Conservation (phyloP, 805 yeast species). For the Jamesozyma rosinii region DNA sequence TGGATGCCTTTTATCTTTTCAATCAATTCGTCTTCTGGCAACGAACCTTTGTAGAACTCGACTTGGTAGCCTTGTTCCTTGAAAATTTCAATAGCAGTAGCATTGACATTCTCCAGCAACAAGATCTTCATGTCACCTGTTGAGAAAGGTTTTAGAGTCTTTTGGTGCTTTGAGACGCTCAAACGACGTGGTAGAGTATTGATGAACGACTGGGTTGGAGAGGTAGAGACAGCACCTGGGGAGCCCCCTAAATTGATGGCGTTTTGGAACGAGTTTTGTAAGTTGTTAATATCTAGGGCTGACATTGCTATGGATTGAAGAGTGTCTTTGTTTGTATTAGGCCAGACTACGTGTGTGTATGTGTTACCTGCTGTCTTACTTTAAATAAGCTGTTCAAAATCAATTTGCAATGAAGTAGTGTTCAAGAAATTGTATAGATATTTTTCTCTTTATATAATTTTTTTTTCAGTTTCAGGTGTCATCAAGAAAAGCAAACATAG, state of each 20-base stretch:
- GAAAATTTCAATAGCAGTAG: slow-evolving; percentile 82
- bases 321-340: no score
- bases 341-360: no score
- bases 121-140: slow-evolving; percentile 91
- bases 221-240: slow-evolving; percentile 69
- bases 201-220: slow-evolving; percentile 69
- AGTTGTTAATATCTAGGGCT: slow-evolving; percentile 54
- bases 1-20: slow-evolving; percentile 90
- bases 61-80: slow-evolving; percentile 92
- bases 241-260: slow-evolving; percentile 44
- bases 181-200: slow-evolving; percentile 39
- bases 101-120: slow-evolving; percentile 84
- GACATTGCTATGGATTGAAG: slow-evolving; percentile 48
- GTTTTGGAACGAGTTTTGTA: slow-evolving; percentile 48
- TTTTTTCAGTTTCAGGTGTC: no score
- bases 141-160: slow-evolving; percentile 85
- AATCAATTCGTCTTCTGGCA: slow-evolving; percentile 87
- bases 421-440: background rate
- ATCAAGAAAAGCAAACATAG: no score
- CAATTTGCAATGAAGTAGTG: background rate
- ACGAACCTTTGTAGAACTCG: slow-evolving; percentile 80
- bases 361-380: no score
- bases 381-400: no score
- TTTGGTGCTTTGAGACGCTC: slow-evolving; percentile 42
- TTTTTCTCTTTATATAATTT: background rate